phyloP scores from a whole-genome alignment of 2,329 filamentous ascomycete genomes.

The Harringtonia aguacate region DNA sequence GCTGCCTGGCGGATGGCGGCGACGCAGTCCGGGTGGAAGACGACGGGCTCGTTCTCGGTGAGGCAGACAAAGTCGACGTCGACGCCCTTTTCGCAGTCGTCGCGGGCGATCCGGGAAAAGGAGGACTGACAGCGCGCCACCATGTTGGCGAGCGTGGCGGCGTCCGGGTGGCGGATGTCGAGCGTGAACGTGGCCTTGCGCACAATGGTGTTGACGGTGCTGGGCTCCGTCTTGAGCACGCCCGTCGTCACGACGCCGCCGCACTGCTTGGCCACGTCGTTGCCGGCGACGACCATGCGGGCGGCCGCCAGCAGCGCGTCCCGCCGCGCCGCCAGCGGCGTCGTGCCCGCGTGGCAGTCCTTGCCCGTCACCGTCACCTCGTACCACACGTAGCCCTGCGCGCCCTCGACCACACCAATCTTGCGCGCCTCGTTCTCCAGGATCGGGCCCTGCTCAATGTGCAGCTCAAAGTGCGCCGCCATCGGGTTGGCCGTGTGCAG shows the following conservation, averaged over 20 bases:
- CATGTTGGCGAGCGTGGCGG: constrained; percentile 32
- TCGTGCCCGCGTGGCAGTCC: constrained; percentile 67
- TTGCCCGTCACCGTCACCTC: constrained; percentile 53
- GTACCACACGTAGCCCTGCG: constrained; percentile 67
- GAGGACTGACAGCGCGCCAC: constrained; percentile 17
- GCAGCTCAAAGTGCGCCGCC: constrained; percentile 71
- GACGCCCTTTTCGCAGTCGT: constrained; percentile 44
- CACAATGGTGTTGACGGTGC: constrained; percentile 64
- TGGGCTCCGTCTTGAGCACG: constrained; percentile 19
- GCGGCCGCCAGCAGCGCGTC: constrained; percentile 21
- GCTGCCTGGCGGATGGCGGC: constrained; percentile 53
- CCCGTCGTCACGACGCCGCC: constrained; percentile 19
- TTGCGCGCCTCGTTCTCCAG: constrained; percentile 53
- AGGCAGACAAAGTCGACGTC: constrained; percentile 44
- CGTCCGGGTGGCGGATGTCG: constrained; percentile 51
- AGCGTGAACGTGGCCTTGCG: constrained; percentile 56
- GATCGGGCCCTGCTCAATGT: constrained; percentile 76
- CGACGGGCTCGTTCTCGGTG: constrained; percentile 47
- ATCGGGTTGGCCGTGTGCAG: constrained; percentile 51
- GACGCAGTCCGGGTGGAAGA: constrained; percentile 59
- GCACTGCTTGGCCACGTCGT: constrained; percentile 14
- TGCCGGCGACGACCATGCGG: constrained; percentile 21
- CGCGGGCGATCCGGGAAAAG: constrained; percentile 43
- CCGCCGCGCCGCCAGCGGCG: constrained; percentile 30
- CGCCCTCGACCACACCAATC: constrained; percentile 60